Base-by-base conservation (phyloP, 768 basidiomycete genomes). In the Macrolepiota fuliginosa region DNA sequence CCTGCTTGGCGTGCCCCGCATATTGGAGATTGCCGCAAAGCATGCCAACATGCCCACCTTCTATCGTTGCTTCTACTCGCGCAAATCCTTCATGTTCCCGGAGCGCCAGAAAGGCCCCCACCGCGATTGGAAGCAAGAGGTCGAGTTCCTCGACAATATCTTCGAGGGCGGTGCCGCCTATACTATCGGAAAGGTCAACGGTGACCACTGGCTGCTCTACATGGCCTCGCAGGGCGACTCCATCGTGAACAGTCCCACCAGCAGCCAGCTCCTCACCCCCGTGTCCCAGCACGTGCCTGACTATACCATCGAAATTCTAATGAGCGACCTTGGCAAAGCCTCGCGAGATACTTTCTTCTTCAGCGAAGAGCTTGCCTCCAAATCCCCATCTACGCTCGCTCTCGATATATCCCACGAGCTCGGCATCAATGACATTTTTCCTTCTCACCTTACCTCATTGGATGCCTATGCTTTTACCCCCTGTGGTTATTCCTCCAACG, bases 51-150 rank as follows among this genome's bases (percentile, higher is more conserved):
- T 94, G 63, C 78, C 78, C 25, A 80, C 83, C 36, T 92, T 98
- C 35, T 85, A 94, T 74, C 86, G 94, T 63, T 94, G 92, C 75
- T 99, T 98, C 81, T 99, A 98, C 78, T 97, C 95, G 45, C 89
- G 96, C 67, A 99, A 98, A 76, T 90, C 91, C 6, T 99, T 98
- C 84, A 98, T 98, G 91, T 99, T 98, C 75, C 97, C 97, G 7
- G 97, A 99, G 73, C 87, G 92, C 24, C 97, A 99, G 71, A 78
- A 79, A 22, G 96, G 94, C 3, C 96, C 95, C 15, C 97, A 99
- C 76, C 81, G 86, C 60, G 92, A 94, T 69, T 99, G 97, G 97
- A 86, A 86, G 62, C 84, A 91, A 60, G 97, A 99, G 77, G 91
- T 98, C 69, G 85, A 87, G 61, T 98, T 87, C 71, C 81, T 99